phyloP scores from a whole-genome alignment of 306 rosid species.

The Erythrophleum fordii region DNA sequence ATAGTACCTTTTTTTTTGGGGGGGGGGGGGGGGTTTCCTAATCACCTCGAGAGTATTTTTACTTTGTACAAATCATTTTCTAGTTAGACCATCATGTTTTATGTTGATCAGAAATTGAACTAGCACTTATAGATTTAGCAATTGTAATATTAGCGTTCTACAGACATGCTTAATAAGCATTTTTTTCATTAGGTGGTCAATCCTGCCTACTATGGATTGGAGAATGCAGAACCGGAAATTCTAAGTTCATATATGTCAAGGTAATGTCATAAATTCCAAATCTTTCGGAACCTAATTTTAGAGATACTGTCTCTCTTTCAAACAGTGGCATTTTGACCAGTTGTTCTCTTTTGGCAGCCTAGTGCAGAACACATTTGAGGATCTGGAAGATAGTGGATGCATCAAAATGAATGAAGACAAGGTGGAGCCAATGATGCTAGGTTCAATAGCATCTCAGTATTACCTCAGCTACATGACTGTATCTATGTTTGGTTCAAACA shows the following conservation, averaged over 20 bases:
- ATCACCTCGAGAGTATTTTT: not conserved
- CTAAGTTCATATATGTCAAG: slow-evolving; percentile 84
- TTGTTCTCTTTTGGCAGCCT: slow-evolving; percentile 59
- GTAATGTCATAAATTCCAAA: slow-evolving; percentile 52
- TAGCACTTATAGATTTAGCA: slow-evolving; percentile 25
- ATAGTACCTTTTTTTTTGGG: not conserved
- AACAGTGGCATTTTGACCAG: slow-evolving; percentile 30
- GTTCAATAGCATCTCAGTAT: slow-evolving; percentile 93
- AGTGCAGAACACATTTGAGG: slow-evolving; percentile 87
- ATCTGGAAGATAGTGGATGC: slow-evolving; percentile 98
- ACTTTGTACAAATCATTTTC: not conserved
- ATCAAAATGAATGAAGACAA: slow-evolving; percentile 73
- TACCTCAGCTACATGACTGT: slow-evolving; percentile 93
- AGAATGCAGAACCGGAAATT: slow-evolving; percentile 68
- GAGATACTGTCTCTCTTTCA: slow-evolving; percentile 5
- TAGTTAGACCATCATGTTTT: not conserved
- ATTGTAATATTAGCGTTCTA: not conserved
- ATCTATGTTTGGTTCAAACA: slow-evolving; percentile 95
- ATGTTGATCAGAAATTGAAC: not conserved
- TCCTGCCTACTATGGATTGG: slow-evolving; percentile 97
- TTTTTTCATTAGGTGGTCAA: slow-evolving; percentile 73
- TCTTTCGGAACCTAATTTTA: slow-evolving; percentile 11
- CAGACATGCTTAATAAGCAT: slow-evolving; percentile 1
- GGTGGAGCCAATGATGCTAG: slow-evolving; percentile 83
- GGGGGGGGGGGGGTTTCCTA: not conserved